Base-by-base conservation (phyloP, 495 filamentous ascomycete species). In the Rostrohypoxylon terebratum region DNA sequence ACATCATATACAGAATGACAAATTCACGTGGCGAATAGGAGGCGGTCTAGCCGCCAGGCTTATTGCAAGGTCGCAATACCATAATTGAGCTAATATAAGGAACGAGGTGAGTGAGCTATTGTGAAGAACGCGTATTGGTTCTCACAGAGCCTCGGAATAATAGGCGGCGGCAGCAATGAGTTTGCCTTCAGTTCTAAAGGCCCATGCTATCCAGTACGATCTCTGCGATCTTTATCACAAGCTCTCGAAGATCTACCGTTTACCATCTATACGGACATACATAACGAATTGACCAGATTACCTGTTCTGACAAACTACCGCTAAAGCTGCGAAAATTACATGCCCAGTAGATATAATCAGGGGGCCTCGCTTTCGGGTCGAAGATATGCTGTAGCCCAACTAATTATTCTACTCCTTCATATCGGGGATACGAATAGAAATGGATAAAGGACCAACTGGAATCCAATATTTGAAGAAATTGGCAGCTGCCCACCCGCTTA, bases 21-120 rank as follows among this genome's bases (percentile, higher is more conserved):
- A 73, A 73, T 73, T 73, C n/a, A 4, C n/a, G 45, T 60, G 38
- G 65, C 70, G 59, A 68, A 73, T 68, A 44, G 60, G 70, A 65
- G 7, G 10, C 20, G 11, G 1, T 44, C 63, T 45, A 63, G 21
- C 50, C 51, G 44, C 58, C 53, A n/a, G 23, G 4, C 21, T 42
- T 67, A 63, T 67, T 25, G 18, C 28, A 44, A 67, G 44, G 57
- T 66, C 33, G 6, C 54, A 66, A n/a, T 61, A 18, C 54, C 3
- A 31, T 3, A 23, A 21, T 28, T 23, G 20, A 9, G 4, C 4
- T 10, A 59, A 59, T 63, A 9, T 53, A n/a, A 11, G 42, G 44
- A 42, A 16, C 9, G 21, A 33, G 10, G 33, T 44, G 45, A 60
- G 11, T 10, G 28, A 16, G 40, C 16, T 59, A 2, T 44, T 25